These are phyloP conservation scores for Sphagnum tenellum DNA, from an alignment of 225 moss, liverwort and hornwort species.

Conservation along the genomic window DNA sequence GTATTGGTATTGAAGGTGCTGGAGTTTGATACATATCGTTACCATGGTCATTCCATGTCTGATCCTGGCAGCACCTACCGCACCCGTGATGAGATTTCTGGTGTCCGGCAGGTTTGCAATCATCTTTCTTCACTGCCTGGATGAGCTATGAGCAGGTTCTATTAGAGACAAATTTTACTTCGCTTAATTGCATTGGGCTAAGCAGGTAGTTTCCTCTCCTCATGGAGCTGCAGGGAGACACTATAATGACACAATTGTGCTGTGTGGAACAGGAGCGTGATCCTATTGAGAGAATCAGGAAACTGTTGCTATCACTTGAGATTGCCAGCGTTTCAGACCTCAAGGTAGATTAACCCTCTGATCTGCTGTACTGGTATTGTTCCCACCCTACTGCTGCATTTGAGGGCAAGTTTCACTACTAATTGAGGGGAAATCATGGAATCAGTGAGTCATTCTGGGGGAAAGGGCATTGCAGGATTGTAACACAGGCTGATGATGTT, in stretches of 20 bases:
- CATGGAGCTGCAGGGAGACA: no score
- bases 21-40: constrained; percentile 92
- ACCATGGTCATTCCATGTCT: constrained; percentile 99
- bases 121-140: background rate
- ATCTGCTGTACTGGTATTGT: no score
- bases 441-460: no score
- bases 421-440: background rate
- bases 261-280: constrained; percentile 66
- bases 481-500: background rate
- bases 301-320: constrained; percentile 63
- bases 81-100: constrained; percentile 91
- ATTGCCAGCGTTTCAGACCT: constrained; percentile 73
- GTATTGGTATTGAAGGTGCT: constrained; percentile 37
- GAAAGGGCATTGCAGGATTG: background rate
- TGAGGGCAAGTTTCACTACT: no score
- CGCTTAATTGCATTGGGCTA: no score
- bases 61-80: constrained; percentile 98
- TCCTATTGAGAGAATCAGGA: constrained; percentile 93
- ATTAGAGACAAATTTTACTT: no score
- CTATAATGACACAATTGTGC: no score
- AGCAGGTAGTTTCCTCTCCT: no score
- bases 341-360: constrained; percentile 25
- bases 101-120: constrained; percentile 51
- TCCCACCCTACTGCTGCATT: no score
- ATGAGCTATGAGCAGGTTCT: background rate